These are phyloP conservation scores for Nakaseomyces kungkrabaensis DNA, from an alignment of 1,139 yeast genomes.

Conservation along the genomic window DNA sequence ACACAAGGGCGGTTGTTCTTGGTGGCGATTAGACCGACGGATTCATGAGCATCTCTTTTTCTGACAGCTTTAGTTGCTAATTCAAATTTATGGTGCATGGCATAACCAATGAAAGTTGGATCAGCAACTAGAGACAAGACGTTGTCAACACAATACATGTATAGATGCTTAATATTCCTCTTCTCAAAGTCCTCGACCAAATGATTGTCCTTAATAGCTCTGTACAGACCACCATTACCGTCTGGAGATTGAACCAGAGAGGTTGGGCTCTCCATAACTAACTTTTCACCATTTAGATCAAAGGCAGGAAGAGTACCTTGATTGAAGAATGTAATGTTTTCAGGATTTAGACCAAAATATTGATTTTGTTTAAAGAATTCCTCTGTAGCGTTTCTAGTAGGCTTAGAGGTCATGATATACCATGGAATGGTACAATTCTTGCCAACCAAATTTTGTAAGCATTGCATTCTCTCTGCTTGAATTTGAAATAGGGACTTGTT, in stretches of 20 bases:
- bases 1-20: conserved; percentile 74
- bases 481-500: conserved; percentile 77
- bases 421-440: conserved; percentile 45
- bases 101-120: conserved; percentile 84
- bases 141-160: conserved; percentile 96
- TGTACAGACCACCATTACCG: conserved; percentile 95
- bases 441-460: conserved; percentile 51
- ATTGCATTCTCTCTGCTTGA: conserved; percentile 77
- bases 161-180: conserved; percentile 80
- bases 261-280: conserved; percentile 48
- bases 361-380: conserved; percentile 48
- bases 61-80: conserved; percentile 93
- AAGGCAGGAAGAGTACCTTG: conserved; percentile 96
- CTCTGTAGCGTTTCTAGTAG: conserved; percentile 75
- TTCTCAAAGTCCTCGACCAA: conserved; percentile 56
- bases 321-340: conserved; percentile 69
- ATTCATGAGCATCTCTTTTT: conserved; percentile 77
- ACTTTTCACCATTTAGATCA: conserved; percentile 54
- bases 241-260: conserved; percentile 82
- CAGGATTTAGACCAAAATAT: conserved; percentile 57
- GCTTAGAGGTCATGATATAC: conserved; percentile 95
- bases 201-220: conserved; percentile 59
- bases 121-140: conserved; percentile 89
- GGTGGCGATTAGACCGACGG: conserved; percentile 84
- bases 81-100: conserved; percentile 54